Base-by-base conservation (phyloP, 257 asterid genomes). In the Mitragyna speciosa region DNA sequence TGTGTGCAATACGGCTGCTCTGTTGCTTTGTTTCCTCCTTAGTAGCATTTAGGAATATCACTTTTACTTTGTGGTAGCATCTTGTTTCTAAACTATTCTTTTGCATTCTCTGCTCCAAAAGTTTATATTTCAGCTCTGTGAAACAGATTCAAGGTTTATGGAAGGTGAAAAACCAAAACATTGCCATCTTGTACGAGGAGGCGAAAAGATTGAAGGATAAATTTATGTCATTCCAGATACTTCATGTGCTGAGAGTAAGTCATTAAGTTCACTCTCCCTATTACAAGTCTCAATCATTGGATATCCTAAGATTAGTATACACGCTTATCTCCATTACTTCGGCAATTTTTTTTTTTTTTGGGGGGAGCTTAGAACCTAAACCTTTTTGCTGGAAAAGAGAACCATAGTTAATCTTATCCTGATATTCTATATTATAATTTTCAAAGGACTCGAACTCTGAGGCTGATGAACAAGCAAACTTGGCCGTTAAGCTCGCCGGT, bases 391-490 rank as follows among this genome's bases (percentile, higher is more conserved):
- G 26, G 30, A 30, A 52, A 49, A 76, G 2, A 20, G 17, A 41
- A 14, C 36, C 41, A 30, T 73, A 30, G 49, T 45, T 70, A 71
- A 31, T 26, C 61, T 28, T 70, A 31, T 8, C 31, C 78, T 63
- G 54, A 75, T 67, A 58, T 45, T 59, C 36, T 71, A 59, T 66
- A 72, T 43, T 87, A 22, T 69, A 61, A 28, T 81, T 78, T 58
- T 74, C 4, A 56, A 86, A 93, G 99, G 99, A 93, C 84, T 89
- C 90, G 47, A 95, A 95, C 88, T 85, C 97, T 0, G 99, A 95
- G 82, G 99, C 99, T 2, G 99, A 95, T 89, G 87, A 89, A 78
- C 99, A 84, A 84, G 99, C 99, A 52, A 95, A 92, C 90, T 88
- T 95, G 89, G 99, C 91, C 10, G 96, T 91, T 16, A 91, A 93